Evolutionary conservation across 1,284 basidiomycete genomes (phyloP).

Genomic region (Phenoliferia sp.): DNA sequence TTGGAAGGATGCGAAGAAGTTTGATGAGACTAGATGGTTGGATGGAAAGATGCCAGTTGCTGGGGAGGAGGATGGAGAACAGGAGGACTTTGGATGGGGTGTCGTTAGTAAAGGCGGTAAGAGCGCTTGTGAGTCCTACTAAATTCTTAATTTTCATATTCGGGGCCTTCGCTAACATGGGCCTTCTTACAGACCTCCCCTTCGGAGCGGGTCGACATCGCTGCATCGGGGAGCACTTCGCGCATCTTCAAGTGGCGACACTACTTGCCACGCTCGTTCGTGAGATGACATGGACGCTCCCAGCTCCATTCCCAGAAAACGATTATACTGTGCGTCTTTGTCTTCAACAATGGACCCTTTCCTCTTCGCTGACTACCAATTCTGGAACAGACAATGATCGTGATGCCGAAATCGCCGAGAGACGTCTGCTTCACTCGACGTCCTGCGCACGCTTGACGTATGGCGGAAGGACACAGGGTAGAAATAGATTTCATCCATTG

Average conservation of each 20-base stretch:
- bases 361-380: too few relatives aligned
- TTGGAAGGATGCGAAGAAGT: constrained; percentile 68
- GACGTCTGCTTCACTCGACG: constrained; percentile 43
- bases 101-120: constrained; percentile 50
- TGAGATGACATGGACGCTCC: constrained; percentile 67
- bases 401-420: constrained; percentile 56
- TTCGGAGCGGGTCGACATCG: constrained; percentile 94
- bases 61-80: constrained; percentile 62
- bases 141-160: not conserved
- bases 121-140: constrained; percentile 35
- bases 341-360: not conserved
- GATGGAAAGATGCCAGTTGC: constrained; percentile 75
- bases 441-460: too few relatives aligned
- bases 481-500: too few relatives aligned
- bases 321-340: constrained; percentile 61
- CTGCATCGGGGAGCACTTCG: constrained; percentile 79
- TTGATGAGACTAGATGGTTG: constrained; percentile 81
- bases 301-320: constrained; percentile 63
- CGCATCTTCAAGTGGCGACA: constrained; percentile 86
- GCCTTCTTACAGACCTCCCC: constrained; percentile 52
- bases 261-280: constrained; percentile 77
- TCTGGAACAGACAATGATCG: constrained; percentile 60
- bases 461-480: too few relatives aligned
- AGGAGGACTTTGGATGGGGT: constrained; percentile 94
- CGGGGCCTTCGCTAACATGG: not conserved